Base-by-base conservation (phyloP, 1,284 basidiomycete genomes). In the Boletus chippewaensis region DNA sequence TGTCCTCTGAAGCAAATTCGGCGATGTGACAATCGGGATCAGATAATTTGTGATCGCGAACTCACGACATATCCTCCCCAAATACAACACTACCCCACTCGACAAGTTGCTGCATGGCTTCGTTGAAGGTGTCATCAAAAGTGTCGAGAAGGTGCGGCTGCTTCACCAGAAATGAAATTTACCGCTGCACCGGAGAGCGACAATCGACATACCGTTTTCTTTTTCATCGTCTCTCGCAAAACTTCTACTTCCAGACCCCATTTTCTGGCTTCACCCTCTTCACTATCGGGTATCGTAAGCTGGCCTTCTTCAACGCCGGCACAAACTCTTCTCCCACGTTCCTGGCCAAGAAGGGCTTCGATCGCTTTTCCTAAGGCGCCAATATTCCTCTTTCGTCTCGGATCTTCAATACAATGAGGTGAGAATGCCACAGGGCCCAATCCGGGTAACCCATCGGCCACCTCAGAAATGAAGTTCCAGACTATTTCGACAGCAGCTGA, bases 341-440 rank as follows among this genome's bases (percentile, higher is more conserved):
- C 80, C 57, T 76, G 75, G 1, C 81, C 85, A 41, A 96, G 75
- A 39, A 80, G 70, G 11, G 73, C 71, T 65, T 91, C 86, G 40
- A 95, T 78, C 18, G 78, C 78, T 60, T 81, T 87, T 0, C 89
- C 94, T 44, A 94, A 72, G 24, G 73, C 77, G 22, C 88, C 88
- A 43, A 96, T 87, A 60, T 87, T 78, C 55, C 80, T 74, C 69
- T 86, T 87, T 62, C 88, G 81, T 60, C 75, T 81, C 42, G 89
- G 89, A 69, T 97, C 93, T 61, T 90, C 86, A 36, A 82, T 72
- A 67, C 95, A 97, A 31, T 75, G 74, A 20, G 91, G 89, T 10
- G 91, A 79, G 56, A 95, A 77, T 7, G 86, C 87, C 35, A 92
- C 75, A 42, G 88, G 80, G 8, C 89, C 88, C 22, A 92, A 65